Base-by-base conservation (phyloP, 106 monocot species). In the Allium cepa region DNA sequence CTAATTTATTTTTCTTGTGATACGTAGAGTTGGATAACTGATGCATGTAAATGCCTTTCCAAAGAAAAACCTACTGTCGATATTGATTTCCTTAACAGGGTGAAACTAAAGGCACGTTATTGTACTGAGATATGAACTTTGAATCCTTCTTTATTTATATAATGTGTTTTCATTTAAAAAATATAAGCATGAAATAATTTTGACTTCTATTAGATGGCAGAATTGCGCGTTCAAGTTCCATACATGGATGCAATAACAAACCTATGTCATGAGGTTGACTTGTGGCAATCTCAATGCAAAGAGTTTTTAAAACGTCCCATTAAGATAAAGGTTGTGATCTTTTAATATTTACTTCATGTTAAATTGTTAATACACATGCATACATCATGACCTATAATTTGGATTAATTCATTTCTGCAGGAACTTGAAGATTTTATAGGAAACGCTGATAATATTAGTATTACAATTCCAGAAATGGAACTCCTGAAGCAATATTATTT, bases 351-450 rank as follows among this genome's bases (percentile, higher is more conserved):
- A 36, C 36, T 36, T 36, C 36, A 36, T 36, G 36, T 36, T 36
- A 36, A 36, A n/a, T n/a, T n/a, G n/a, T n/a, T n/a, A n/a, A n/a
- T 36, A 36, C 36, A 36, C 36, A 2, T 36, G 36, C 36, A 36
- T 36, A 36, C 36, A 4, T 36, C 36, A 36, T 36, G 36, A 2
- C 36, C 4, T 36, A 36, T 36, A 36, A 2, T 4, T 36, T 36
- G 36, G 36, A 36, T 4, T 36, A 36, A 36, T 36, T 36, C 36
- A 36, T 8, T 46, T 64, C 7, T 74, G 10, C 79, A 91, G 91
- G 91, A 91, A 45, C 79, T 91, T 67, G 84, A 87, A 69, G 68
- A 60, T 55, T 91, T 91, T 71, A 66, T 91, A 46, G 60, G 59
- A 16, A 75, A 51, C 27, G 56, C 70, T 18, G 73, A 66, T 70